A percentile compares a stretch with the other conserved stretches of the same genome.
These are phyloP conservation scores for Cutaneotrichosporon mucoides DNA, from an alignment of 1,284 basidiomycete genomes.

Conservation along the genomic window DNA sequence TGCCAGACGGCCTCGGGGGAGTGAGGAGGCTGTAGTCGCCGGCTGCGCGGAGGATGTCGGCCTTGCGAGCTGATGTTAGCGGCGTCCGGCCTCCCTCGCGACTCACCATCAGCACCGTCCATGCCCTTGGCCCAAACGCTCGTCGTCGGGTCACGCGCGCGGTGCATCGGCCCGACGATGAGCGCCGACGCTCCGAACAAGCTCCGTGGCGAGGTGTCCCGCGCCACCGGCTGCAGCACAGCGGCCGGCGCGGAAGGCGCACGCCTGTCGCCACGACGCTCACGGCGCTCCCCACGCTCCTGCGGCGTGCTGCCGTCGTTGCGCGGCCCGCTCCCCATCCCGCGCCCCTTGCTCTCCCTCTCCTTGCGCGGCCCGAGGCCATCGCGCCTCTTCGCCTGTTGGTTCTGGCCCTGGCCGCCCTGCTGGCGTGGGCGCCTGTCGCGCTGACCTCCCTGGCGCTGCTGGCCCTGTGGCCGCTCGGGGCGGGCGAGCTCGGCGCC, in stretches of 20 bases:
- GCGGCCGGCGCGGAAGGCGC: not conserved
- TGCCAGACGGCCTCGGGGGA: slow-evolving; percentile 5
- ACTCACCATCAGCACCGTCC: slow-evolving; percentile 15
- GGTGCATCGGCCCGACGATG: not conserved
- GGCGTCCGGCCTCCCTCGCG: not conserved
- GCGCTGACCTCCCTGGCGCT: not conserved
- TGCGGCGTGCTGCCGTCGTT: not conserved
- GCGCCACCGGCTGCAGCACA: not conserved
- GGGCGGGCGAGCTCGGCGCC: slow-evolving; percentile 4
- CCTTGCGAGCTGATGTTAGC: slow-evolving; percentile 20
- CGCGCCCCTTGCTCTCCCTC: not conserved
- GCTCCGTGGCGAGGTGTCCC: not conserved
- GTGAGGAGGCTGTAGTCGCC: slow-evolving; percentile 24
- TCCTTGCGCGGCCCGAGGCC: not conserved
- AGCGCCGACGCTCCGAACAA: slow-evolving; percentile 9
- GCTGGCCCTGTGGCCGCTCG: not conserved
- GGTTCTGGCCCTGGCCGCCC: not conserved
- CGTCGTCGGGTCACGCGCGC: not conserved
- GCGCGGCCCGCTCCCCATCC: not conserved
- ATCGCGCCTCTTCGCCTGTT: not conserved
- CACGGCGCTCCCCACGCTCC: too few relatives aligned
- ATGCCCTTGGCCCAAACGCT: slow-evolving; percentile 22
- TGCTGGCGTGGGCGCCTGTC: not conserved
- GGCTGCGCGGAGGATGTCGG: slow-evolving; percentile 19
- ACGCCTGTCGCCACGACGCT: not conserved